Evolutionary conservation across 2,329 filamentous ascomycete genomes (phyloP).

Genomic region (Drechslera avenae): DNA sequence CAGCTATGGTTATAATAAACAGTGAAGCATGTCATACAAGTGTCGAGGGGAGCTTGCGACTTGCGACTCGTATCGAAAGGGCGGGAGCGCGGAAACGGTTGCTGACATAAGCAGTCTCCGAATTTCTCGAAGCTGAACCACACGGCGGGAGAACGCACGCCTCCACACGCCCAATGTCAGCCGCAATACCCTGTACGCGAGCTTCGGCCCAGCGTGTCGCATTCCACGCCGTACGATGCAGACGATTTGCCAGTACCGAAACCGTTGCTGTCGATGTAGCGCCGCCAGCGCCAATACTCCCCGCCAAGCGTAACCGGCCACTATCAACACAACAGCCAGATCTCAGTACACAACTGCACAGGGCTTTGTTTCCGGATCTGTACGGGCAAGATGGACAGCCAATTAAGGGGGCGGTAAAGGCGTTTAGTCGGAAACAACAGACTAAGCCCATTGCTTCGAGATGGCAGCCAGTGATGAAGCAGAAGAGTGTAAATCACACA

Average conservation of each 20-base stretch:
- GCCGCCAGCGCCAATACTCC: constrained; percentile 1
- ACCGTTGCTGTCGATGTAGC: constrained; percentile 14
- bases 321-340: constrained; percentile 9
- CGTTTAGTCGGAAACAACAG: constrained; percentile 2
- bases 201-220: constrained; percentile 50
- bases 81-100: background rate
- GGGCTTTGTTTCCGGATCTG: constrained; percentile 21
- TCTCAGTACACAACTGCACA: constrained; percentile 29
- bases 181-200: constrained; percentile 63
- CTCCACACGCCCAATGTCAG: constrained; percentile 57
- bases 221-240: constrained; percentile 21
- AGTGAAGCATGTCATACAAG: background rate
- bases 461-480: constrained; percentile 19
- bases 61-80: background rate
- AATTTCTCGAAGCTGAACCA: constrained; percentile 28
- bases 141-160: constrained; percentile 9
- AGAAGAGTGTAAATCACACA: constrained; percentile 15
- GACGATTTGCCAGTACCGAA: constrained; percentile 30
- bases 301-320: constrained; percentile 12
- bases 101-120: constrained; percentile 33
- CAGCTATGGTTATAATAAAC: background rate
- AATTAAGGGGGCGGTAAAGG: background rate
- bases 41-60: background rate
- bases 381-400: constrained; percentile 7
- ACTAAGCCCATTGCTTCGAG: constrained; percentile 18